A percentile compares a stretch with the other conserved stretches of the same genome.
Conservation (phyloP, 139 green algal genomes). For the Volvox africanus region DNA sequence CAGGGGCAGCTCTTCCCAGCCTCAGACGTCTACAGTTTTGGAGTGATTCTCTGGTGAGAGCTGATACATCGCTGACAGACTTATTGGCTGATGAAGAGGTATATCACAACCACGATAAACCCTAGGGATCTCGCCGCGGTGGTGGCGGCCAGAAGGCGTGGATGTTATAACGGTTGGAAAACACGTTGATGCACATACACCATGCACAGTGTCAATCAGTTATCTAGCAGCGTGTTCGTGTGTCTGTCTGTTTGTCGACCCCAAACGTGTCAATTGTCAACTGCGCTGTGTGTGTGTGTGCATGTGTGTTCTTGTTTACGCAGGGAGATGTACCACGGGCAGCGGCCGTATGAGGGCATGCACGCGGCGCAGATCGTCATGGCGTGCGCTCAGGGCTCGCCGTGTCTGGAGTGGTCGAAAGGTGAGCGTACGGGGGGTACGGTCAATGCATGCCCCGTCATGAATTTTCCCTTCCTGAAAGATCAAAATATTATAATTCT, state of each 20-base stretch:
- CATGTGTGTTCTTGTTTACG: neutral
- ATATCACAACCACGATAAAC: too few relatives aligned
- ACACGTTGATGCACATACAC: too few relatives aligned
- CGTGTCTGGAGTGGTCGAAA: slow-evolving; percentile 16
- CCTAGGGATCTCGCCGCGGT: too few relatives aligned
- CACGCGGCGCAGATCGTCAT: slow-evolving; percentile 45
- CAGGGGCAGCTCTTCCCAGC: slow-evolving; percentile 29
- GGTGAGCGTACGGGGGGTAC: neutral
- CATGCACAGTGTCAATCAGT: too few relatives aligned
- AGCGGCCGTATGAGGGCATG: slow-evolving; percentile 42
- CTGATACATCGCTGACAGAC: neutral
- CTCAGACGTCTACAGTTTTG: slow-evolving; percentile 43
- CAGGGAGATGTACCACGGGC: slow-evolving; percentile 52
- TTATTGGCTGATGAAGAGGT: too few relatives aligned
- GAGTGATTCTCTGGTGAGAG: slow-evolving; percentile 37
- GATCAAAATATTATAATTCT: too few relatives aligned
- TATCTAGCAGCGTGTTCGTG: neutral
- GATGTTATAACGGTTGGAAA: too few relatives aligned
- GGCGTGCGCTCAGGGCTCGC: neutral
- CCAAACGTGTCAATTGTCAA: neutral
- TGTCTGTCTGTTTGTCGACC: neutral
- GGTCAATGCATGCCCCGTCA: too few relatives aligned
- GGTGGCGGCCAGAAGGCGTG: too few relatives aligned
- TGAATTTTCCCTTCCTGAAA: too few relatives aligned
- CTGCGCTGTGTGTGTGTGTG: neutral